A percentile compares a stretch with the other conserved stretches of the same genome.
Conservation (phyloP, 148 eudicot species). For the Vaccinium macrocarpon region DNA sequence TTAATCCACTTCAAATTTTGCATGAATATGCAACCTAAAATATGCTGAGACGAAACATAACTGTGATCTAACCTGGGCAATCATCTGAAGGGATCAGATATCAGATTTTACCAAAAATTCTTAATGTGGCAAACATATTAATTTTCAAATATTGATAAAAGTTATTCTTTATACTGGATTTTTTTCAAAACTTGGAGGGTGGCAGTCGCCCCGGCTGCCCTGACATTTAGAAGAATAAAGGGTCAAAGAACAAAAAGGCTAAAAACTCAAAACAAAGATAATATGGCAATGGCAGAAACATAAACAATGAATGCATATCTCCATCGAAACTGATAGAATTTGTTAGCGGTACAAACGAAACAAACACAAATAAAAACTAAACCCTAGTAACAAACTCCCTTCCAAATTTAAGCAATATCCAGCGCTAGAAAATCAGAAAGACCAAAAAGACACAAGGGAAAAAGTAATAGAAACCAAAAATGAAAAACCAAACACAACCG, state of each 20-base stretch:
- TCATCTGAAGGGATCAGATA: not conserved
- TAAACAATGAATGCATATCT: not conserved
- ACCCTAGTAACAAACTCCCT: not conserved
- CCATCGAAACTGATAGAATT: not conserved
- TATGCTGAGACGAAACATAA: not conserved
- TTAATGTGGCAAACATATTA: not conserved
- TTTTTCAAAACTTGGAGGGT: not conserved
- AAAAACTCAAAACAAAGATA: not conserved
- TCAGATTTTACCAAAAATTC: not conserved
- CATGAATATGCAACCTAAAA: not conserved
- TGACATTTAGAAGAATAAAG: not conserved
- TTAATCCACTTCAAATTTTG: not conserved
- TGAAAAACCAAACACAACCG: conserved; percentile 6
- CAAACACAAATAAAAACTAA: not conserved
- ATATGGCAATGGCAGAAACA: not conserved
- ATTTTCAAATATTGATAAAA: not conserved
- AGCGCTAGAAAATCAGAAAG: not conserved
- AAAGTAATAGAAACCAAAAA: not conserved
- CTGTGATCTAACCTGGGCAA: not conserved
- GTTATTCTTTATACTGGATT: not conserved
- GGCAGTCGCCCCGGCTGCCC: not conserved
- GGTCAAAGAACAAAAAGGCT: not conserved
- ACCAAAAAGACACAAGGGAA: not conserved
- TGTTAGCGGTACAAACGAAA: not conserved
- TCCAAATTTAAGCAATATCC: not conserved